Evolutionary conservation across 495 filamentous ascomycete genomes (phyloP), one percentile per base, ranked within the genome.

Genomic region (Lichenothelia convexa): DNA sequence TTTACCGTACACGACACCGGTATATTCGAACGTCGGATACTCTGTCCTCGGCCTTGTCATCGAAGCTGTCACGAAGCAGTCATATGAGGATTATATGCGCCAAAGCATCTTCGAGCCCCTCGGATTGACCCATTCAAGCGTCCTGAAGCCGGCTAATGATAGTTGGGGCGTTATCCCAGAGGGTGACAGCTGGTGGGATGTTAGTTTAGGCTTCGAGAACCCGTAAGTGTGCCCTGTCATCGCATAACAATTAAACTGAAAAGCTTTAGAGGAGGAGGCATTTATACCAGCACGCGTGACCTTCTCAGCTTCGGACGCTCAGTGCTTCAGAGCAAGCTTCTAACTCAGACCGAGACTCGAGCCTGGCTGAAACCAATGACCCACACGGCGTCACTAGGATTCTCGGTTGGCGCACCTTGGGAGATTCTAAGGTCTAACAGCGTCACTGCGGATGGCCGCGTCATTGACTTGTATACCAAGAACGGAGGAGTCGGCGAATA

Each of bases 1-100:
- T 43, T 42, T 54, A 0, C 60, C 68, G 3, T 60, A 54, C 24
- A 44, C 59, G 5, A 66, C 60, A 4, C 62, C 71, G 0, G 58
- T 61, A 11, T 76, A 75, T 48, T 69, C 70, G 8, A 72, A 75
- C 49, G 61, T 58, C 3, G 67, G 57, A 0, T 72, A 59, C 41
- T 58, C 61, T 30, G 54, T 74, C 31, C 55, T 75, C 8, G 63
- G 61, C 0, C 63, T 68, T 34, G 67, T 63, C 1, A 55, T 75
- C 23, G 65, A 71, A 36, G 58, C 57, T 32, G 67, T 73, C 29
- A 67, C 63, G 1, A 60, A 61, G 4, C 63, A 56, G 33, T 39
- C 43, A 0, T 66, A 67, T 36, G 37, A 57, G 5, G 30, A 55
- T 0, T 54, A 68, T 43, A 54, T 73, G 16, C 35, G 64, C 26